phyloP scores from a whole-genome alignment of 345 rosid genomes.

The Psidium friedrichsthalianum region DNA sequence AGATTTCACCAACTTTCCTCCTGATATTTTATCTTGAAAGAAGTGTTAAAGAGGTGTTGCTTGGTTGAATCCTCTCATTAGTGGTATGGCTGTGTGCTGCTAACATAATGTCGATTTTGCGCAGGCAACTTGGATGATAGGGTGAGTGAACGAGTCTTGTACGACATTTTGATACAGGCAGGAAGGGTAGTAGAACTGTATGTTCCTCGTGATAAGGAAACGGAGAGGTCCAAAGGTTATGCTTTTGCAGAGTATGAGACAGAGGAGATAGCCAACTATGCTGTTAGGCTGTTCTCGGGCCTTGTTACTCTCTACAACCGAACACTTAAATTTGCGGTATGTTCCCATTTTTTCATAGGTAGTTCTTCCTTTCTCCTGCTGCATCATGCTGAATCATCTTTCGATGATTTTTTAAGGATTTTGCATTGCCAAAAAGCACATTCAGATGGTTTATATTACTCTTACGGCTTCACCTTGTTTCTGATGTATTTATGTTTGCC shows the following conservation, averaged over 20 bases:
- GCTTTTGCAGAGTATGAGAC: conserved; percentile 87
- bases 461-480: neutral
- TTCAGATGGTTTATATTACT: neutral
- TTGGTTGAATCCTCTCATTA: neutral
- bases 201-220: conserved; percentile 78
- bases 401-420: neutral
- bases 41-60: neutral
- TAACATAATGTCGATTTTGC: neutral
- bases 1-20: neutral
- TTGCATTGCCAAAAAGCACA: neutral
- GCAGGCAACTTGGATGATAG: conserved; percentile 80
- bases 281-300: conserved; percentile 86
- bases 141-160: conserved; percentile 77
- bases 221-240: conserved; percentile 76
- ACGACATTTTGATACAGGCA: conserved; percentile 84
- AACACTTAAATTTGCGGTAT: conserved; percentile 63
- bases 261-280: conserved; percentile 82
- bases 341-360: conserved; percentile 5
- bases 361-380: neutral
- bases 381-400: neutral
- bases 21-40: neutral
- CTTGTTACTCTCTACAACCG: conserved; percentile 73
- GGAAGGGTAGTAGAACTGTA: conserved; percentile 71
- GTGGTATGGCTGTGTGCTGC: neutral
- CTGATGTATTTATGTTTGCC: neutral